Evolutionary conservation across 192 early-diverging fungal species (phyloP).

Genomic region (Oehlia diaphana): DNA sequence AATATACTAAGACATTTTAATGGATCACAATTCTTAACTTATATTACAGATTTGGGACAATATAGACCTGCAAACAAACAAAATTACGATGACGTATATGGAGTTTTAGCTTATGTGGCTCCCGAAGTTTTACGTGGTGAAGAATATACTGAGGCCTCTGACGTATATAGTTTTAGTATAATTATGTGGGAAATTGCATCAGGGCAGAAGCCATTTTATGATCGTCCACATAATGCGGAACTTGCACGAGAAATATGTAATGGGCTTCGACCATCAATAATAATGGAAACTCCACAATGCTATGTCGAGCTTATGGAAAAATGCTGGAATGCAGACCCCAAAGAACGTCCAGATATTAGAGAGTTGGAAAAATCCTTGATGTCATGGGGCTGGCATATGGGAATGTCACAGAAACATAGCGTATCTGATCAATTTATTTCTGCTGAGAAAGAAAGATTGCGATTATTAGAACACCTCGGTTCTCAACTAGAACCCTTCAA

Average conservation of each 20-base stretch:
- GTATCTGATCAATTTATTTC: constrained; percentile 16
- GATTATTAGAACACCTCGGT: constrained; percentile 6
- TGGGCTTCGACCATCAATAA: not conserved
- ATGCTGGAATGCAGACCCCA: constrained; percentile 13
- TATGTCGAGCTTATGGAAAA: constrained; percentile 7
- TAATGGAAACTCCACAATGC: constrained; percentile 4
- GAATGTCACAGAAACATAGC: constrained; percentile 7
- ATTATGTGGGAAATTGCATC: constrained; percentile 18
- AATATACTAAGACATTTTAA: constrained; percentile 25
- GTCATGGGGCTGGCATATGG: constrained; percentile 30
- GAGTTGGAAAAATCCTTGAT: constrained; percentile 20
- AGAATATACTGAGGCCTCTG: not conserved
- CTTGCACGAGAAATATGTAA: not conserved
- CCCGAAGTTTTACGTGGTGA: constrained; percentile 10
- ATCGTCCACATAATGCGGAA: not conserved
- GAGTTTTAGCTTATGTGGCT: constrained; percentile 7
- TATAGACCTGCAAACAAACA: not conserved
- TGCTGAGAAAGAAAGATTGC: constrained; percentile 5
- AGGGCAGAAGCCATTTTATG: not conserved
- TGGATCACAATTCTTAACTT: constrained; percentile 9
- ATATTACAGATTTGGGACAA: constrained; percentile 16
- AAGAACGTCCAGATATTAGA: constrained; percentile 12
- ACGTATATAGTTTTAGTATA: constrained; percentile 26
- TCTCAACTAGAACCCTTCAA: not conserved
- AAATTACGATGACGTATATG: not conserved